Conservation (phyloP, 2,329 filamentous ascomycete species). For the Thelonectria rubi region DNA sequence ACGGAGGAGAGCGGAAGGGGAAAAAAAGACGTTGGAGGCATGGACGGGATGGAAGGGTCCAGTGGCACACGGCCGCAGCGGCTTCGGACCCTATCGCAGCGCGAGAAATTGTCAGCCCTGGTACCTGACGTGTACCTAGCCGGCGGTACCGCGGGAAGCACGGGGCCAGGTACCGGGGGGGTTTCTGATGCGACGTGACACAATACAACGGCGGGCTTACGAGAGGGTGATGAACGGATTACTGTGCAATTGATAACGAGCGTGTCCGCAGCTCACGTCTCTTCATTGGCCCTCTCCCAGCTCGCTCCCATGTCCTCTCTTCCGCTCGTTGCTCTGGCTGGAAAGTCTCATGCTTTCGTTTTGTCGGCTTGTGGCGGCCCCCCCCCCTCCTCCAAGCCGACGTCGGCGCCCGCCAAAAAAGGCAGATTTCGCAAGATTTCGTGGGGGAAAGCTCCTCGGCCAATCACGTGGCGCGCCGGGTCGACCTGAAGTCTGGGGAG, state of each 20-base stretch:
- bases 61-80: constrained; percentile 26
- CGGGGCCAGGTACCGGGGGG: background rate
- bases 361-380: no score
- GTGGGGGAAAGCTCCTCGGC: constrained; percentile 11
- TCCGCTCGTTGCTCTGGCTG: no score
- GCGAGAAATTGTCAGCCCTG: constrained; percentile 42
- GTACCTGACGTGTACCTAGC: constrained; percentile 1
- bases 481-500: no score
- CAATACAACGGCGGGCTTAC: constrained; percentile 8
- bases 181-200: no score
- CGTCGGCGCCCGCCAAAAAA: no score
- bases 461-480: background rate
- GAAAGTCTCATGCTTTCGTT: no score
- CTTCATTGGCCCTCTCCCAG: no score
- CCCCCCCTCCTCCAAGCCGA: no score
- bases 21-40: background rate
- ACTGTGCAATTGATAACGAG: background rate
- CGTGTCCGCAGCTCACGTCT: no score
- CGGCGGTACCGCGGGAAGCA: background rate
- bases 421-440: constrained; percentile 2
- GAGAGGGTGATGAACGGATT: constrained; percentile 7
- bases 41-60: constrained; percentile 30
- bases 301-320: no score
- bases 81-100: constrained; percentile 44
- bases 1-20: constrained; percentile 25